Percentiles rank a stretch among this genome's conserved stretches.
Evolutionary conservation across 164 flowering plant species (phyloP).

Genomic region (Amborella trichopoda): DNA sequence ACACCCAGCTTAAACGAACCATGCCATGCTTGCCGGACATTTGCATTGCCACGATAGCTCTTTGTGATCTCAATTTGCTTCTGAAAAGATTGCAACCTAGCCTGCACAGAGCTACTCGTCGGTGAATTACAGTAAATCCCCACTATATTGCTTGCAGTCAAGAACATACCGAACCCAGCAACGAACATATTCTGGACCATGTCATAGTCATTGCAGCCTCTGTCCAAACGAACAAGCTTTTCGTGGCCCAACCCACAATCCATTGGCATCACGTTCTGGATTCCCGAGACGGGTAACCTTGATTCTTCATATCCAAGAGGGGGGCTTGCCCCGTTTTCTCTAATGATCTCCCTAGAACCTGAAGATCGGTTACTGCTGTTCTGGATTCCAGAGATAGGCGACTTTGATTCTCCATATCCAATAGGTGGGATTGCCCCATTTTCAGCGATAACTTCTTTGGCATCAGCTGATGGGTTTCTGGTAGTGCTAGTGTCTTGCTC

Average conservation of each 20-base stretch:
- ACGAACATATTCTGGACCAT: conserved; percentile 4
- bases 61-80: conserved; percentile 11
- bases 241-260: too few species aligned
- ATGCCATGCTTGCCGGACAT: conserved; percentile 17
- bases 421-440: too few species aligned
- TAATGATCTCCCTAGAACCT: too few species aligned
- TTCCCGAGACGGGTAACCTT: too few species aligned
- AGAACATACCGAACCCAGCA: conserved; percentile 3
- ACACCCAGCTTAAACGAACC: conserved; percentile 10
- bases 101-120: conserved; percentile 5
- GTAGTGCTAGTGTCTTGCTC: neutral
- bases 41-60: conserved; percentile 16
- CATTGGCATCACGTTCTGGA: too few species aligned
- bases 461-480: neutral
- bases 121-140: conserved; percentile 10
- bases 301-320: too few species aligned
- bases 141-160: conserved; percentile 4
- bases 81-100: conserved; percentile 10
- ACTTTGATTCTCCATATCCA: too few species aligned
- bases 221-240: conserved; percentile 4
- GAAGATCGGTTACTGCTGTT: too few species aligned
- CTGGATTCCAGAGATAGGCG: too few species aligned
- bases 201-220: conserved; percentile 3
- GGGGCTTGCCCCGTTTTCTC: too few species aligned
- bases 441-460: conserved; percentile 7